These are phyloP conservation scores for Phytomonas sp. DNA, from an alignment of 208 protist genomes.

Conservation along the genomic window DNA sequence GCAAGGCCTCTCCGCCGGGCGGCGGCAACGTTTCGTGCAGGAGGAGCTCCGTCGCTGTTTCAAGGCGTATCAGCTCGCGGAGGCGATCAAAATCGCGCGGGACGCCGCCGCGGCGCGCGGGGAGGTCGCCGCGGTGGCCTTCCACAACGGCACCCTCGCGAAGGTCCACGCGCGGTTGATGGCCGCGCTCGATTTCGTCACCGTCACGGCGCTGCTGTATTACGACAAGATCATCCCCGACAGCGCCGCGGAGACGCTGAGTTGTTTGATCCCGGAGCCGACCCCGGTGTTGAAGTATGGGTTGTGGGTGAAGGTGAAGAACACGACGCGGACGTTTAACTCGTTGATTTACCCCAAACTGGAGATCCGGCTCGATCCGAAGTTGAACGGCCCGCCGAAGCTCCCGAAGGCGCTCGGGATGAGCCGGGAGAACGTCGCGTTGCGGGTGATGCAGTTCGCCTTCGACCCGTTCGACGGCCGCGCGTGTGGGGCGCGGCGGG, in stretches of 20 bases:
- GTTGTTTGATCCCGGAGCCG: conserved; percentile 28
- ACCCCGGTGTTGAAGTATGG: conserved; percentile 80
- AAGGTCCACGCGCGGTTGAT: conserved; percentile 60
- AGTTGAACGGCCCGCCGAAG: conserved; percentile 51
- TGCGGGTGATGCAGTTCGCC: conserved; percentile 79
- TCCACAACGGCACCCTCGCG: conserved; percentile 26
- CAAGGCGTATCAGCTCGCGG: conserved; percentile 59
- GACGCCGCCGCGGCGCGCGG: conserved; percentile 19
- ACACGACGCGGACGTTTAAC: conserved; percentile 79
- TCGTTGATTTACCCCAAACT: conserved; percentile 69
- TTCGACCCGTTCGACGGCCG: conserved; percentile 72
- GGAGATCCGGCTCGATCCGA: conserved; percentile 80
- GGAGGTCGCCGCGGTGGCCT: neutral
- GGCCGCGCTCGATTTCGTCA: conserved; percentile 69
- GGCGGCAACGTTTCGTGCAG: conserved; percentile 33
- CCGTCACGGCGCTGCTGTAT: conserved; percentile 52
- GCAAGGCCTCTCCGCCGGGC: conserved; percentile 33
- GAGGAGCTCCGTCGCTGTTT: conserved; percentile 59
- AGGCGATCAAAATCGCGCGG: conserved; percentile 50
- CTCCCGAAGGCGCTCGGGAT: conserved; percentile 82
- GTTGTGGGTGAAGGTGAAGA: conserved; percentile 86
- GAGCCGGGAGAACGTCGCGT: conserved; percentile 82
- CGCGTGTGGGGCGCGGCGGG: conserved; percentile 10
- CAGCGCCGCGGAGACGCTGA: conserved; percentile 73
- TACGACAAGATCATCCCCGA: conserved; percentile 78